Evolutionary conservation across 805 yeast genomes (phyloP), one percentile per base, ranked within the genome.

Genomic region (Zygoascus tannicola): DNA sequence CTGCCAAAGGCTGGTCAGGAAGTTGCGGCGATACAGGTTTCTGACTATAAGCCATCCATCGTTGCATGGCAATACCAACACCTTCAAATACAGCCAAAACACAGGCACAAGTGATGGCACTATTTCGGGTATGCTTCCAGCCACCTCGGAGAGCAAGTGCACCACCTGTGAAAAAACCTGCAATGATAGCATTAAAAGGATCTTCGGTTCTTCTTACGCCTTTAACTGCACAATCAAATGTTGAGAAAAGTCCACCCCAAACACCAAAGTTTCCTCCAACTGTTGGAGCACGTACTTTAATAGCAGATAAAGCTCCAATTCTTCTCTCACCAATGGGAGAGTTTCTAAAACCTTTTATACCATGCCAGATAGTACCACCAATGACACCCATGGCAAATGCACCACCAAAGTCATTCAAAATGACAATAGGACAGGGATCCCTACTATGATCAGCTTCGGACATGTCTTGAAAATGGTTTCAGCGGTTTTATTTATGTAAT

Each of bases 281-380:
- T 40, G 90, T 96, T 33, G 99, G 99, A 2, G 97, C 97, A 65
- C 98, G 77, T 42, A 96, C 85, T 62, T 86, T 86, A 56, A 92
- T 82, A 33, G 97, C 97, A 35, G 85, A 72, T 44, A 90, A 62
- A 18, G 95, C 85, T 45, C 98, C 97, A 47, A 76, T 66, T 58
- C 94, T 74, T 69, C 98, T 79, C 68, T 92, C 98, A 48, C 98
- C 98, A 45, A 65, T 54, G 44, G 99, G 98, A 10, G 97, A 87
- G 74, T 92, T 92, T 66, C 98, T 78, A 75, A 92, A 92, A 41
- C 99, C 99, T 65, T 92, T 92, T 61, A 92, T 82, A 62, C 97
- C 97, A 71, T 92, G 97, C 98, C 98, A 92, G 50, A 92, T 80
- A 57, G 90, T 80, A 53, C 99, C 99, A 71, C 98, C 98, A 59